These are phyloP conservation scores for Lizanozyma gosingica DNA, from an alignment of 1,139 yeast genomes.

Conservation along the genomic window DNA sequence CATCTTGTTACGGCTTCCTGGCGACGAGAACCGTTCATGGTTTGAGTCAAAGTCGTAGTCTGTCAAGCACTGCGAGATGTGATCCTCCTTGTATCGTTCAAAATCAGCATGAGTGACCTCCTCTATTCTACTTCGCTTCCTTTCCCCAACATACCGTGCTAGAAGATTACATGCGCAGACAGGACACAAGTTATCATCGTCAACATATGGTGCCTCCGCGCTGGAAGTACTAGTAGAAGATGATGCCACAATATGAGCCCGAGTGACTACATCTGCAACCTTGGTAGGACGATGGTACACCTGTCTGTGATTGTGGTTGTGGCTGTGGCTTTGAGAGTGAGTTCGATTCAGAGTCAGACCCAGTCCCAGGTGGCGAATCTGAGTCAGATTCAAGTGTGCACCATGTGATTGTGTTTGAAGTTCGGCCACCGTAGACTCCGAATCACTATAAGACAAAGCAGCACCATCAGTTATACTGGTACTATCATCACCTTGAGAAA, in stretches of 20 bases:
- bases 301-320: no score
- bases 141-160: slow-evolving; percentile 39
- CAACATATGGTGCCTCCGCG: no score
- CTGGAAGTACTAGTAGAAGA: slow-evolving; percentile 10
- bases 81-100: slow-evolving; percentile 51
- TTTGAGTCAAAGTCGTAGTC: slow-evolving; percentile 60
- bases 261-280: not conserved
- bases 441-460: slow-evolving; percentile 6
- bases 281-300: no score
- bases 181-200: slow-evolving; percentile 36
- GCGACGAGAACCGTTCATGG: slow-evolving; percentile 35
- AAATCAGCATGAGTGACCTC: slow-evolving; percentile 19
- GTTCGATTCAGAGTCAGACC: slow-evolving; percentile 24
- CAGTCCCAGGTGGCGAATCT: slow-evolving; percentile 12
- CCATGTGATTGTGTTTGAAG: slow-evolving; percentile 5
- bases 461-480: slow-evolving; percentile 16
- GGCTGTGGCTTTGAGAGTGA: slow-evolving; percentile 1
- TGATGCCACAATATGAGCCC: slow-evolving; percentile 6
- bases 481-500: slow-evolving; percentile 10
- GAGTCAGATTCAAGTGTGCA: slow-evolving; percentile 8
- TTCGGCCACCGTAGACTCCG: slow-evolving; percentile 7
- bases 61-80: slow-evolving; percentile 60
- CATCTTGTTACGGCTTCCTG: slow-evolving; percentile 61
- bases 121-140: slow-evolving; percentile 14
- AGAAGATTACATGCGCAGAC: slow-evolving; percentile 43